phyloP scores from a whole-genome alignment of 441 rosid species.

The Biscutella auriculata region DNA sequence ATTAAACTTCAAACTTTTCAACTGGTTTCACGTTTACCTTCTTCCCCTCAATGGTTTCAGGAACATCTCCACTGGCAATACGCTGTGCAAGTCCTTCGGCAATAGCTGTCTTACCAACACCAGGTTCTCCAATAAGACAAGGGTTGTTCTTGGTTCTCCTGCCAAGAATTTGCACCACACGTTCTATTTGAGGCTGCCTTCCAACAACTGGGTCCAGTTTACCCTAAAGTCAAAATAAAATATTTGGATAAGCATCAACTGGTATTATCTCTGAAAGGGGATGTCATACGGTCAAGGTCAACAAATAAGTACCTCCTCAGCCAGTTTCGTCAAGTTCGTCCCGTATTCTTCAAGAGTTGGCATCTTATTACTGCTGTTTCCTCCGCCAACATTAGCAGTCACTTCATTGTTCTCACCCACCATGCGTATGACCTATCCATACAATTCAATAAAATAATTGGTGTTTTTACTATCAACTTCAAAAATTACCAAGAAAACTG shows the following conservation, averaged over 20 bases:
- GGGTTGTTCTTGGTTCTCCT: slow-evolving; percentile 94
- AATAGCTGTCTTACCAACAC: slow-evolving; percentile 98
- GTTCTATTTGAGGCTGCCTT: slow-evolving; percentile 77
- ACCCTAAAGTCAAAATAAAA: too few relatives aligned
- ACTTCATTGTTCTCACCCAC: slow-evolving; percentile 91
- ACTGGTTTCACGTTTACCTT: too few relatives aligned
- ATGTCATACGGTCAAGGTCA: too few relatives aligned
- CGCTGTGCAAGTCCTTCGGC: slow-evolving; percentile 92
- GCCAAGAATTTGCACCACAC: slow-evolving; percentile 81
- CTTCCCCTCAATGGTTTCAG: slow-evolving; percentile 78
- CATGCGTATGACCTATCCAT: slow-evolving; percentile 99
- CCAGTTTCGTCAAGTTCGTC: slow-evolving; percentile 88
- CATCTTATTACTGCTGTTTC: slow-evolving; percentile 74
- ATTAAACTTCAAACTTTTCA: too few relatives aligned
- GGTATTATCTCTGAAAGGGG: too few relatives aligned
- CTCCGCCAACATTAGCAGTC: slow-evolving; percentile 77
- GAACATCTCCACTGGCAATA: slow-evolving; percentile 81
- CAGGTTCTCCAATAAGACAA: slow-evolving; percentile 97
- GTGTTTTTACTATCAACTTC: too few relatives aligned
- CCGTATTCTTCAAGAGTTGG: slow-evolving; percentile 99
- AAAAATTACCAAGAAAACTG: too few relatives aligned
- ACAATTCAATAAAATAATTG: too few relatives aligned
- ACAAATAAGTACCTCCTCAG: slow-evolving; percentile 84
- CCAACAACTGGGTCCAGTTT: slow-evolving; percentile 96
- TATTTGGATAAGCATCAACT: too few relatives aligned